Evolutionary conservation across 2,329 filamentous ascomycete genomes (phyloP).

Genomic region (Paracorniculantispora psalliotae): DNA sequence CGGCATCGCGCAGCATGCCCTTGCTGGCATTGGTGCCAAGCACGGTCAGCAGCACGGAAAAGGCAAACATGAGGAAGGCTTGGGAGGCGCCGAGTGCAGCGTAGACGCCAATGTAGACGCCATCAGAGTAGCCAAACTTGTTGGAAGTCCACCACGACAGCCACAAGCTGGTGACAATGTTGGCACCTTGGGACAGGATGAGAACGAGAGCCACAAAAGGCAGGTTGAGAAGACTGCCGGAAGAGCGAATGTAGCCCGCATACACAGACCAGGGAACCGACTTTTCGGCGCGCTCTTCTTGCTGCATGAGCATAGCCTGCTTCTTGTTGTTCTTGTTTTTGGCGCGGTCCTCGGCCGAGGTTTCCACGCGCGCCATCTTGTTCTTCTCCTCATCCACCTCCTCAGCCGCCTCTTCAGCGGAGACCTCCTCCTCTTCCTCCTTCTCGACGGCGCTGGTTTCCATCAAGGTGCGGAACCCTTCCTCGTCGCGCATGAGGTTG

Average conservation of each 20-base stretch:
- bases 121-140: conserved; percentile 62
- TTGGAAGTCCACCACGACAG: conserved; percentile 89
- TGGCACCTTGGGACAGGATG: conserved; percentile 70
- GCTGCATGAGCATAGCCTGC: conserved; percentile 64
- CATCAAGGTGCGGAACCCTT: conserved; percentile 79
- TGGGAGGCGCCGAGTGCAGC: conserved; percentile 68
- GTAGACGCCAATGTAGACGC: conserved; percentile 67
- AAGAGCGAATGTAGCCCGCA: conserved; percentile 68
- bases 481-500: conserved; percentile 74
- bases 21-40: conserved; percentile 79
- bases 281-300: conserved; percentile 62
- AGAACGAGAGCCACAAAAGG: conserved; percentile 60
- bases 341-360: conserved; percentile 19
- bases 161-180: conserved; percentile 87
- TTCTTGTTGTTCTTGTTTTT: conserved; percentile 55
- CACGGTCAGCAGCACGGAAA: conserved; percentile 72
- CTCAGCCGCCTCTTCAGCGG: conserved; percentile 41
- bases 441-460: conserved; percentile 73
- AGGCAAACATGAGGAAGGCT: conserved; percentile 71
- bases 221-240: conserved; percentile 65
- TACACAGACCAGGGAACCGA: conserved; percentile 80
- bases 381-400: conserved; percentile 37
- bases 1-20: conserved; percentile 73
- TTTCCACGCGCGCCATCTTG: conserved; percentile 15
- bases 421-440: conserved; percentile 47